These are phyloP conservation scores for Wakefieldia striispora DNA, from an alignment of 768 basidiomycete species.

Conservation along the genomic window DNA sequence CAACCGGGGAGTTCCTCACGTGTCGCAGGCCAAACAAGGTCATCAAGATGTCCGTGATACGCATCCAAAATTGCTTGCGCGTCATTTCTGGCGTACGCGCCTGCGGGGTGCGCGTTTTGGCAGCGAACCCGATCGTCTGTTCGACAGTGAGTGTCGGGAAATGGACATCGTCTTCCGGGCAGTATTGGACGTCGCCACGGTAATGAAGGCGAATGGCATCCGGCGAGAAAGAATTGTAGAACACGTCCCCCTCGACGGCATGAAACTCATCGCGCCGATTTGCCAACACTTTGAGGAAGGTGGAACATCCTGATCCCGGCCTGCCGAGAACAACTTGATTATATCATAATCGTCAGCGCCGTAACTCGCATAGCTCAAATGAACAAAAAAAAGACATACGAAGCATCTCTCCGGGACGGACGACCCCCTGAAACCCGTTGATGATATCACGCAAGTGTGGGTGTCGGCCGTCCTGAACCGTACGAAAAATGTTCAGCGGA, in stretches of 20 bases:
- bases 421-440: slow-evolving; percentile 50
- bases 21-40: slow-evolving; percentile 78
- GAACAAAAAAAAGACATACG: slow-evolving; percentile 48
- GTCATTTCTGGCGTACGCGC: slow-evolving; percentile 43
- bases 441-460: slow-evolving; percentile 61
- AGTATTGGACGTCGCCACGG: slow-evolving; percentile 80
- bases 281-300: slow-evolving; percentile 77
- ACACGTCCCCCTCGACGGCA: slow-evolving; percentile 63
- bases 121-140: slow-evolving; percentile 70
- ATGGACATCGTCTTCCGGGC: slow-evolving; percentile 37
- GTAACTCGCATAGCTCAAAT: no score
- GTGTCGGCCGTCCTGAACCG: slow-evolving; percentile 48
- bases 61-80: slow-evolving; percentile 30
- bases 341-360: not conserved
- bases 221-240: slow-evolving; percentile 74
- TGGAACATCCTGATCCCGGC: slow-evolving; percentile 83
- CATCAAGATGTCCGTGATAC: slow-evolving; percentile 45
- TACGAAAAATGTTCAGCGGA: slow-evolving; percentile 42
- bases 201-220: slow-evolving; percentile 60
- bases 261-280: slow-evolving; percentile 73
- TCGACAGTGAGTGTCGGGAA: slow-evolving; percentile 60
- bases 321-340: slow-evolving; percentile 75
- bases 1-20: slow-evolving; percentile 71
- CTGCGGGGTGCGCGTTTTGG: slow-evolving; percentile 65
- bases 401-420: slow-evolving; percentile 66